Evolutionary conservation across 2,329 filamentous ascomycete genomes (phyloP).

Genomic region (Scedosporium minutisporum): DNA sequence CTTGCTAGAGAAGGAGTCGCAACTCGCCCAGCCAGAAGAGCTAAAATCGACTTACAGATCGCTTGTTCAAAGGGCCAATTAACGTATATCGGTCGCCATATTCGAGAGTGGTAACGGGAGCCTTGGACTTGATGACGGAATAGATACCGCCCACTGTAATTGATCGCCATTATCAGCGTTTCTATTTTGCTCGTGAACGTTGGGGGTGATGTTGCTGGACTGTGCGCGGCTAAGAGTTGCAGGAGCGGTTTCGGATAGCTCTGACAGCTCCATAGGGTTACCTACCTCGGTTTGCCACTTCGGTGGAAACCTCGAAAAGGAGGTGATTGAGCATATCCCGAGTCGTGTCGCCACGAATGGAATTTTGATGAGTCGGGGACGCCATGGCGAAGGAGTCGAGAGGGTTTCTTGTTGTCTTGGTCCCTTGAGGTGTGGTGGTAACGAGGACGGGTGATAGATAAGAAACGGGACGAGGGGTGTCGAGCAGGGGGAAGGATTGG

Average conservation of each 20-base stretch:
- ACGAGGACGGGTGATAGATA: not conserved
- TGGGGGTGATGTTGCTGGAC: not conserved
- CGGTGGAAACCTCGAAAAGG: constrained; percentile 93
- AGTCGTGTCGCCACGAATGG: constrained; percentile 10
- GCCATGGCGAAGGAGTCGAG: not conserved
- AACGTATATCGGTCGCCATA: constrained; percentile 97
- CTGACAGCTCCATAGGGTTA: constrained; percentile 8
- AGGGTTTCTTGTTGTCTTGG: not conserved
- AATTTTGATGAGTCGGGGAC: not conserved
- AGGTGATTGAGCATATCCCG: constrained; percentile 88
- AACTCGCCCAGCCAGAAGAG: not conserved
- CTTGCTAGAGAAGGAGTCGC: constrained; percentile 6
- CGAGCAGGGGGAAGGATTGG: not conserved
- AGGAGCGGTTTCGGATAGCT: too few relatives aligned
- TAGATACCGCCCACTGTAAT: constrained; percentile 87
- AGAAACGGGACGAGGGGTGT: not conserved
- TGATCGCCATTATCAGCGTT: not conserved
- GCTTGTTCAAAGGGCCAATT: constrained; percentile 85
- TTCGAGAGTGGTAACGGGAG: constrained; percentile 91
- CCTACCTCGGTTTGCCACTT: constrained; percentile 90
- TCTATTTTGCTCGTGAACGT: too few relatives aligned
- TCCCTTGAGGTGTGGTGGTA: not conserved
- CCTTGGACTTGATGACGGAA: constrained; percentile 98
- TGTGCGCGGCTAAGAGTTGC: not conserved
- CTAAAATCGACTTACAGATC: constrained; percentile 54